Evolutionary conservation across 2,329 filamentous ascomycete species (phyloP).

Genomic region (Claviceps africana): DNA sequence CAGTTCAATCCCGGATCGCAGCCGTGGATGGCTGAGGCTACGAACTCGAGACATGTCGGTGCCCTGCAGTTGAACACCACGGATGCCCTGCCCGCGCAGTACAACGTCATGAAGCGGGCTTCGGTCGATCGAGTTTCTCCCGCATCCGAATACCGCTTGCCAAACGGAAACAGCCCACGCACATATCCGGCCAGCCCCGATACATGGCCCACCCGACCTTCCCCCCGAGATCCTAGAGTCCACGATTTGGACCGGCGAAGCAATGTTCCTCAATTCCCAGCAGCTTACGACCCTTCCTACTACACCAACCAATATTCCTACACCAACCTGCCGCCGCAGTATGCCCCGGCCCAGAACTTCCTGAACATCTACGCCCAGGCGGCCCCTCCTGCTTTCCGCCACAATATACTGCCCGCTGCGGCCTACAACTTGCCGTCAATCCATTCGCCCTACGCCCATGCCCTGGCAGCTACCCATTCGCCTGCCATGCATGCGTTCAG

Average conservation of each 20-base stretch:
- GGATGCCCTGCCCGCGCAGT: constrained; percentile 17
- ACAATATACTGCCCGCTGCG: constrained; percentile 22
- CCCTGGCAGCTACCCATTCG: constrained; percentile 13
- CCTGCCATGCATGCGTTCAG: constrained; percentile 26
- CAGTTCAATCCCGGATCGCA: constrained; percentile 34
- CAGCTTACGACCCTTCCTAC: constrained; percentile 15
- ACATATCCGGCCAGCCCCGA: constrained; percentile 20
- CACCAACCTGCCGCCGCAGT: constrained; percentile 19
- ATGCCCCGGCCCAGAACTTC: constrained; percentile 16
- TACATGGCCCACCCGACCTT: constrained; percentile 23
- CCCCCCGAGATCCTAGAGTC: constrained; percentile 20
- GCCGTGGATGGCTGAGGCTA: constrained; percentile 27
- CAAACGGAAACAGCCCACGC: constrained; percentile 14
- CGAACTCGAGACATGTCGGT: constrained; percentile 13
- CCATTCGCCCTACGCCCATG: constrained; percentile 18
- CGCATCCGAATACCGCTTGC: constrained; percentile 15
- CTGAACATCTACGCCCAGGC: constrained; percentile 8
- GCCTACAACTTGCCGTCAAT: constrained; percentile 21
- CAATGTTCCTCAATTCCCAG: constrained; percentile 18
- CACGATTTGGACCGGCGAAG: constrained; percentile 26
- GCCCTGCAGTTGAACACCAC: constrained; percentile 17
- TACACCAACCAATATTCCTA: constrained; percentile 20
- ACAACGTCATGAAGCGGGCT: constrained; percentile 19
- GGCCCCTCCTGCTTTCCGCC: constrained; percentile 13
- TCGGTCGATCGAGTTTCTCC: constrained; percentile 27